Conservation (phyloP, 2,329 filamentous ascomycete species). For the Aspergillus ochraceus region DNA sequence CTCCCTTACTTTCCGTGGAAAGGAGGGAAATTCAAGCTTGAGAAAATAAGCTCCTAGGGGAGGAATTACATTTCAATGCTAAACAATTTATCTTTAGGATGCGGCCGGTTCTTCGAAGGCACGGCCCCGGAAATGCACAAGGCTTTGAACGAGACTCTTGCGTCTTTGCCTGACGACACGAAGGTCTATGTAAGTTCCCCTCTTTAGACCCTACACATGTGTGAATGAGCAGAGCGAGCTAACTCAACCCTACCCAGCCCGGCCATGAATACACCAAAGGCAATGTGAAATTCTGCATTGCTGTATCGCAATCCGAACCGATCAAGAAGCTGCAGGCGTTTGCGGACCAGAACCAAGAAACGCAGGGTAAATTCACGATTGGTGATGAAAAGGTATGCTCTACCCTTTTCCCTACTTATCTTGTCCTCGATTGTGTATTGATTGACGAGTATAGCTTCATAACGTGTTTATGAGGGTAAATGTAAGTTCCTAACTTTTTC, state of each 20-base stretch:
- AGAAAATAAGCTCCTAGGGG: too few relatives aligned
- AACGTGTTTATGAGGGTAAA: conserved; percentile 95
- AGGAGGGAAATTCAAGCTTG: too few relatives aligned
- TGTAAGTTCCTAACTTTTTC: conserved; percentile 50
- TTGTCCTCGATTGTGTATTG: too few relatives aligned
- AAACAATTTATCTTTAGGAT: conserved; percentile 57
- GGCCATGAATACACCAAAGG: conserved; percentile 98
- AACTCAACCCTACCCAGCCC: conserved; percentile 54
- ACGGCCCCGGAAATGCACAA: conserved; percentile 87
- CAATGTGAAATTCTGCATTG: conserved; percentile 84
- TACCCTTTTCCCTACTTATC: too few relatives aligned
- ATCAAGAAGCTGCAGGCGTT: conserved; percentile 77
- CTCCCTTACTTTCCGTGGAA: background rate
- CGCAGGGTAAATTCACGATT: conserved; percentile 94
- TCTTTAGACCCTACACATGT: too few relatives aligned
- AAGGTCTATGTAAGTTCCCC: conserved; percentile 72
- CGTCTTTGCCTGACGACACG: conserved; percentile 80
- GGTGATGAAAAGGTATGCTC: conserved; percentile 88
- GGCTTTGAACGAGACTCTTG: conserved; percentile 83
- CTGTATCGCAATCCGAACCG: conserved; percentile 71
- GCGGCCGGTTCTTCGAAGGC: conserved; percentile 95
- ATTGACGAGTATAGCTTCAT: conserved; percentile 61
- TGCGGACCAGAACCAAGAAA: conserved; percentile 77
- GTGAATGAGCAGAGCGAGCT: background rate
- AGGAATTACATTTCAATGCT: background rate